phyloP scores from a whole-genome alignment of 1,284 basidiomycete genomes.

The Ganoderma meredithae region DNA sequence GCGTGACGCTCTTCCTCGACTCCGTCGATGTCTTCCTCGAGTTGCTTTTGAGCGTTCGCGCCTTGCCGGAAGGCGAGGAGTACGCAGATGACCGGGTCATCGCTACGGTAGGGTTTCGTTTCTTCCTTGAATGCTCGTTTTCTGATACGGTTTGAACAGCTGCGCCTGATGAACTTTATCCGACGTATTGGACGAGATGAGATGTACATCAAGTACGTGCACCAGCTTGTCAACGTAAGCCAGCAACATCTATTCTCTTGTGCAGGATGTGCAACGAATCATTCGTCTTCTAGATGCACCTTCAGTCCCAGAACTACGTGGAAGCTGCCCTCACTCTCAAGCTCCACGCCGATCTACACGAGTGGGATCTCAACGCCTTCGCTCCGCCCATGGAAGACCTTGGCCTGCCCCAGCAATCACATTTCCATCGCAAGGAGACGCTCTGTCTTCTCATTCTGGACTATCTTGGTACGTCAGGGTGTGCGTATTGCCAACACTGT shows the following conservation, averaged over 20 bases:
- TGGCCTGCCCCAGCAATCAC: conserved; percentile 89
- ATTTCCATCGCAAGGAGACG: conserved; percentile 94
- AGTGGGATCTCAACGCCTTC: conserved; percentile 85
- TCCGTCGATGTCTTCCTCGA: conserved; percentile 95
- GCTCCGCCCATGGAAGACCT: conserved; percentile 89
- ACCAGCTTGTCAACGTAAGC: conserved; percentile 89
- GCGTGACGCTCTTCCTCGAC: conserved; percentile 86
- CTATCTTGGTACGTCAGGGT: conserved; percentile 70
- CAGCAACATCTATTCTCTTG: neutral
- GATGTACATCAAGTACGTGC: conserved; percentile 94
- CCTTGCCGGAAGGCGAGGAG: conserved; percentile 92
- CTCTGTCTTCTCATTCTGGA: conserved; percentile 87
- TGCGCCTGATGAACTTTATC: conserved; percentile 93
- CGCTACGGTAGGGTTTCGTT: conserved; percentile 66
- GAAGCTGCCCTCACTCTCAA: conserved; percentile 94
- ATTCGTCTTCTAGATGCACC: conserved; percentile 67
- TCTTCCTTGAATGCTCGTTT: neutral
- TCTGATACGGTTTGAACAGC: conserved; percentile 46
- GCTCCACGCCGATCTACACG: conserved; percentile 92
- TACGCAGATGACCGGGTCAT: conserved; percentile 95
- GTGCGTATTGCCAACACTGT: neutral
- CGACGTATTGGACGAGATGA: conserved; percentile 87
- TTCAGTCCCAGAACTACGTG: conserved; percentile 88
- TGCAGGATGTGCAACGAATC: neutral
- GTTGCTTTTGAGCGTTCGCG: conserved; percentile 90